These are phyloP conservation scores for Thraustotheca clavata DNA, from an alignment of 352 stramenopile genomes.

Conservation along the genomic window DNA sequence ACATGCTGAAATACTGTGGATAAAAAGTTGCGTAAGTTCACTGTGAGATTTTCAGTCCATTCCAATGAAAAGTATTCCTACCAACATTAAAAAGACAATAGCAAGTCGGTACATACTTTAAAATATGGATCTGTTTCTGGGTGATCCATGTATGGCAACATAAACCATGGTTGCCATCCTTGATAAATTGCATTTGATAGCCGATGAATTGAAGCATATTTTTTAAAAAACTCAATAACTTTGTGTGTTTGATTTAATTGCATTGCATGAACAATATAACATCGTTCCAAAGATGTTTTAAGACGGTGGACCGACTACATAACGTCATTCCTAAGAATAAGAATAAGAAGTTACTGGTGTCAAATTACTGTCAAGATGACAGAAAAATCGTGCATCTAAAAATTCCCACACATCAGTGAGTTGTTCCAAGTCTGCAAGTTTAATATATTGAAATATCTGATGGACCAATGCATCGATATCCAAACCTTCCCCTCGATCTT, in stretches of 20 bases:
- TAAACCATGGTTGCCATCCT: conserved; percentile 76
- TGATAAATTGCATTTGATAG: conserved; percentile 33
- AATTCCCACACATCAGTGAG: conserved; percentile 77
- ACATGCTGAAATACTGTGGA: conserved; percentile 66
- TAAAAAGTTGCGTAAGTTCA: conserved; percentile 72
- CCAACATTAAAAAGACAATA: not conserved
- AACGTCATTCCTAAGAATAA: not conserved
- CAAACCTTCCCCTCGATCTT: conserved; percentile 58
- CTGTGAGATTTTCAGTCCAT: conserved; percentile 62
- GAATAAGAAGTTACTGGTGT: conserved; percentile 28
- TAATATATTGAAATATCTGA: conserved; percentile 49
- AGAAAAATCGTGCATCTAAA: conserved; percentile 68
- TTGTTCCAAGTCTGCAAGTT: conserved; percentile 59
- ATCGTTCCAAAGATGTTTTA: conserved; percentile 51
- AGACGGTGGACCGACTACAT: conserved; percentile 54
- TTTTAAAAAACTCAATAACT: conserved; percentile 63
- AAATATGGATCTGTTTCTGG: conserved; percentile 68
- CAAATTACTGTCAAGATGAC: conserved; percentile 67
- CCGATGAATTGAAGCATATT: conserved; percentile 12
- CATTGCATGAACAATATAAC: conserved; percentile 72
- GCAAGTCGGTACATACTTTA: conserved; percentile 25
- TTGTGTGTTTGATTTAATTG: conserved; percentile 62
- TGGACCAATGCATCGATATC: conserved; percentile 70
- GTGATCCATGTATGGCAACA: conserved; percentile 66
- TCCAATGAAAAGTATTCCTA: conserved; percentile 59